Base-by-base conservation (phyloP, 768 basidiomycete genomes). In the Lentinula boryana region DNA sequence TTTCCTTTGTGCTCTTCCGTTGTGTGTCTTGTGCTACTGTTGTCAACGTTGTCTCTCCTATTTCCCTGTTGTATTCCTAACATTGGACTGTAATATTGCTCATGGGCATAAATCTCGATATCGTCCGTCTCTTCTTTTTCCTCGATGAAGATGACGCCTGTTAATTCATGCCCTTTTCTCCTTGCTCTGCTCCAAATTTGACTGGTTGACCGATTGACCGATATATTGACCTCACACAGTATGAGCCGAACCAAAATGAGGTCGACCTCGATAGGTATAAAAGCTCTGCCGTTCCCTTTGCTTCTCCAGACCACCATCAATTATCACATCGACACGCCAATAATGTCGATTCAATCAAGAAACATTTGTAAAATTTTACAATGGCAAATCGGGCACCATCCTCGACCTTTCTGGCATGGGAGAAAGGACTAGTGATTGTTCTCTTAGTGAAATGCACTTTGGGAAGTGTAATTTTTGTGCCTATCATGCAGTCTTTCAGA, bases 341-440 rank as follows among this genome's bases (percentile, higher is more conserved):
- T 36, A 33, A 58, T 58, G 57, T 58, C 57, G 21, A 44, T 38
- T 18, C 36, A 52, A 60, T 46, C 48, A 18, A 48, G 58, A 33
- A 33, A 50, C 44, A 50, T n/a, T 10, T 77, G 78, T 68, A 68
- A 52, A 54, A 67, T 80, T 52, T 64, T n/a, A n/a, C n/a, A n/a
- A n/a, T n/a, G n/a, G n/a, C n/a, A n/a, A n/a, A 56, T 71, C 71
- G 8, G 72, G 71, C 15, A 80, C 76, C 9, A 75, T 68, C 21
- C 58, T 80, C 13, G 81, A 83, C 62, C 78, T 82, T 62, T 83
- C 82, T 36, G 79, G 77, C 16, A 71, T 65, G 10, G 79, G 82
- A 58, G 69, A 73, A 58, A 44, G 53, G 1, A 72, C 76, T 54
- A 70, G 77, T 78, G 64, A 10, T 76, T 69, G 3, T 58, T 16